Evolutionary conservation across 2,329 filamentous ascomycete genomes (phyloP).

Genomic region (Epichloe sp.): DNA sequence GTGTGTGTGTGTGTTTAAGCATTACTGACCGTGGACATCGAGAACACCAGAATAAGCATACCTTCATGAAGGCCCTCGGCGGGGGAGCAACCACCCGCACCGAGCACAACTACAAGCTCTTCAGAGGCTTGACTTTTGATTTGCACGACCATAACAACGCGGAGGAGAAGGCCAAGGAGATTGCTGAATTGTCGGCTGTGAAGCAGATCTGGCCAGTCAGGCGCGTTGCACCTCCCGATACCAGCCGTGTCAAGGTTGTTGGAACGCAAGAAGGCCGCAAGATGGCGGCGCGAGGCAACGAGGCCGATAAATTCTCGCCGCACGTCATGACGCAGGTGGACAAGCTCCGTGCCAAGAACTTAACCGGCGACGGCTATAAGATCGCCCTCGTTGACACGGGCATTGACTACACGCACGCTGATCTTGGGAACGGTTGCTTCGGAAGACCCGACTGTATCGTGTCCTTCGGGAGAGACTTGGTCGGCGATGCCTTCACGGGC

Average conservation of each 20-base stretch:
- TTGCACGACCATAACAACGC: conserved; percentile 32
- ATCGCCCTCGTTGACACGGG: conserved; percentile 41
- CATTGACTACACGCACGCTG: conserved; percentile 49
- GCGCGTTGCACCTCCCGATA: conserved; percentile 26
- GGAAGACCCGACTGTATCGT: conserved; percentile 29
- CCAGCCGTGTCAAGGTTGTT: conserved; percentile 31
- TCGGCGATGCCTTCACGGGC: conserved; percentile 23
- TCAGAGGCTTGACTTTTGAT: conserved; percentile 41
- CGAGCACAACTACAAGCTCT: conserved; percentile 36
- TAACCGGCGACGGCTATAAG: conserved; percentile 38
- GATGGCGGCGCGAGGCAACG: conserved; percentile 6
- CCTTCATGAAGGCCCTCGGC: conserved; percentile 2
- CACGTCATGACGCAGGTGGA: conserved; percentile 45
- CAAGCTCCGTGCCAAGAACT: conserved; percentile 34
- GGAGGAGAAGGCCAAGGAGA: conserved; percentile 27
- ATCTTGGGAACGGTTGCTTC: conserved; percentile 37
- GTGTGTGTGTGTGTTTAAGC: too few relatives aligned
- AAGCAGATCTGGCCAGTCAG: conserved; percentile 37
- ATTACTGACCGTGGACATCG: not conserved
- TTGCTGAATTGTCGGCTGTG: conserved; percentile 29
- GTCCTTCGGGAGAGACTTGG: conserved; percentile 28
- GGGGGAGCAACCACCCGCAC: conserved; percentile 27
- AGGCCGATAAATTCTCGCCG: conserved; percentile 26
- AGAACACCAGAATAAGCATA: conserved; percentile 2
- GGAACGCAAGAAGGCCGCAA: conserved; percentile 14